phyloP scores from a whole-genome alignment of 345 rosid genomes.

The Turritis glabra region DNA sequence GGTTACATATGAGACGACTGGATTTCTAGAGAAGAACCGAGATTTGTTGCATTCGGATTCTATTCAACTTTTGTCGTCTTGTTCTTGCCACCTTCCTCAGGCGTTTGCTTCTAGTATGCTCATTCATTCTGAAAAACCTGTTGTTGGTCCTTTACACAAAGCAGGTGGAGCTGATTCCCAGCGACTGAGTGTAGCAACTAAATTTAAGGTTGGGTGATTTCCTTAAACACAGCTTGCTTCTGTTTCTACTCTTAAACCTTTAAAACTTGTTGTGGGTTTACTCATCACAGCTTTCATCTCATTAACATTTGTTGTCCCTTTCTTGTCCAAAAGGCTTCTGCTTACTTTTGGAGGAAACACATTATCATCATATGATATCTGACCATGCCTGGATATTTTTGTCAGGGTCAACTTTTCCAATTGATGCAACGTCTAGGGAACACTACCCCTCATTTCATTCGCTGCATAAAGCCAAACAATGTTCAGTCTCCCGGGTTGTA shows the following conservation, averaged over 20 bases:
- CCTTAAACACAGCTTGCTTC: constrained; percentile 10
- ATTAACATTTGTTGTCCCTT: neutral
- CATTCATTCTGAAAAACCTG: constrained; percentile 69
- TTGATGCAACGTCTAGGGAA: constrained; percentile 88
- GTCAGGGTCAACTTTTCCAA: constrained; percentile 47
- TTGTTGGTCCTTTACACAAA: constrained; percentile 77
- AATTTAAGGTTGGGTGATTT: constrained; percentile 69
- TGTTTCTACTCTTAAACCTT: neutral
- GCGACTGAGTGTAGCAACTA: constrained; percentile 88
- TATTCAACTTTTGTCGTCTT: constrained; percentile 86
- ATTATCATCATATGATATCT: neutral
- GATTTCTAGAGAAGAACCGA: constrained; percentile 94
- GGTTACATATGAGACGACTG: constrained; percentile 92
- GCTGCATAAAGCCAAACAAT: constrained; percentile 84
- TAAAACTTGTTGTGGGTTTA: neutral
- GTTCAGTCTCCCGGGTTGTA: constrained; percentile 65
- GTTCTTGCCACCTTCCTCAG: constrained; percentile 84
- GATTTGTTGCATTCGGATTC: constrained; percentile 91
- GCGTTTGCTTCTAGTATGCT: constrained; percentile 88
- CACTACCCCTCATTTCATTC: constrained; percentile 88
- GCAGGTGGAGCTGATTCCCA: constrained; percentile 97
- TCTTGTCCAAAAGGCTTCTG: constrained; percentile 14
- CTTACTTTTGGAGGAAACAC: neutral
- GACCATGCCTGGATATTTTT: constrained; percentile 17
- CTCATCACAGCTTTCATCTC: neutral